Percentiles rank a stretch among this genome's conserved stretches.
Evolutionary conservation across 2,329 filamentous ascomycete species (phyloP).

Genomic region (Fusarium sp.): DNA sequence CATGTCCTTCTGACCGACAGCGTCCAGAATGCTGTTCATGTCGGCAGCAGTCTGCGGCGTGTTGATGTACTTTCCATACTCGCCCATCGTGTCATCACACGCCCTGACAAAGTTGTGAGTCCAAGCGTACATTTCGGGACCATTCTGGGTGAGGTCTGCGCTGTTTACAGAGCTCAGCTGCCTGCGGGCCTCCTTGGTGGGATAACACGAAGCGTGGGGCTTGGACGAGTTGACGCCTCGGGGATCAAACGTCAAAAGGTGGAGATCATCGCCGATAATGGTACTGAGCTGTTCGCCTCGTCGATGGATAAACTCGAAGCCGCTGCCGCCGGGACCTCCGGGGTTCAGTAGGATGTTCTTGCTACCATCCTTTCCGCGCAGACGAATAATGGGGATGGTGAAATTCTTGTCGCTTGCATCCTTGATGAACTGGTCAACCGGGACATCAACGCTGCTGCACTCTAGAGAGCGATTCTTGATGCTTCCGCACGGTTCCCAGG

Average conservation of each 20-base stretch:
- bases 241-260: conserved; percentile 61
- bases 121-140: conserved; percentile 55
- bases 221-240: conserved; percentile 54
- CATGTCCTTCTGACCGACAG: conserved; percentile 48
- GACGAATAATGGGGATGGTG: conserved; percentile 57
- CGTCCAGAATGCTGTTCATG: conserved; percentile 63
- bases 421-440: conserved; percentile 59
- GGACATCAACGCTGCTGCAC: conserved; percentile 58
- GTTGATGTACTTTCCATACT: conserved; percentile 59
- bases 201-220: conserved; percentile 55
- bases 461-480: conserved; percentile 53
- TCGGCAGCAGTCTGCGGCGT: conserved; percentile 64
- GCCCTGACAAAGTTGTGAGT: conserved; percentile 55
- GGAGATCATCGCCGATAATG: conserved; percentile 56
- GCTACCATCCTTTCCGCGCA: conserved; percentile 57
- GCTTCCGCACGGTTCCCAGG: conserved; percentile 55
- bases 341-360: conserved; percentile 60
- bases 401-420: conserved; percentile 54
- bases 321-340: conserved; percentile 61
- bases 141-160: conserved; percentile 48
- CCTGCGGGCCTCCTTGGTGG: conserved; percentile 48
- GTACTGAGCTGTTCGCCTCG: conserved; percentile 51
- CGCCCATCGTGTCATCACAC: conserved; percentile 59
- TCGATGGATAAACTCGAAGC: conserved; percentile 52
- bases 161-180: conserved; percentile 40